Base-by-base conservation (phyloP, 805 yeast species). In the Starmerella floricola region DNA sequence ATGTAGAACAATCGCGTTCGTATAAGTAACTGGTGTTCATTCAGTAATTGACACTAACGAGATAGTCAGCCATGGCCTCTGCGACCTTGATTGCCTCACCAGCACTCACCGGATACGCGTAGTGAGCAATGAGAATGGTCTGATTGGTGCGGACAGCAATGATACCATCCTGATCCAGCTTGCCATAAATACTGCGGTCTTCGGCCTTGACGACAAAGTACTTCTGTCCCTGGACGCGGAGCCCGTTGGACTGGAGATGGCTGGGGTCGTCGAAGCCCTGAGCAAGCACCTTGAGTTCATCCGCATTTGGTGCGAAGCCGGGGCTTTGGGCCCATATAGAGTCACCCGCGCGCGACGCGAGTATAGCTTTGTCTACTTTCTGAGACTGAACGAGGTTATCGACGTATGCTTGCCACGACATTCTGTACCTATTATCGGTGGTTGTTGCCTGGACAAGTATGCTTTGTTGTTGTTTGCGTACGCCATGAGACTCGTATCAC, bases 51-150 rank as follows among this genome's bases (percentile, higher is more conserved):
- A 81, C 88, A 56, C 85, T 69, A 60, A 88, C 85, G 65, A 91
- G 73, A 60, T 91, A 87, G 62, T 91, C 97, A 36, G 94, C 97
- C 68, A 91, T 72, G 59, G 85, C 88, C 64, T 91, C 98, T 44
- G 88, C 95, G 50, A 87, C 82, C 57, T 80, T 76, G 46, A 96
- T 82, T 40, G 97, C 97, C 60, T 84, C 95, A 54, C 94, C 95
- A 26, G 97, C 84, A 62, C 79, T 88, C 36, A 83, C 80, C 42
- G 87, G 87, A 21, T 58, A 51, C 11, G 82, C 74, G 61, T 91
- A 91, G 63, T 91, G 97, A n/a, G 91, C 95, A 55, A 91, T 66
- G 58, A 91, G 65, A 44, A 91, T 76, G 24, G 96, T 86, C 65
- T 88, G 97, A 59, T 77, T 83, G 42, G 97, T 86, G 71, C 94